phyloP scores from a whole-genome alignment of 345 rosid species.

The Eucalyptus polybractea region DNA sequence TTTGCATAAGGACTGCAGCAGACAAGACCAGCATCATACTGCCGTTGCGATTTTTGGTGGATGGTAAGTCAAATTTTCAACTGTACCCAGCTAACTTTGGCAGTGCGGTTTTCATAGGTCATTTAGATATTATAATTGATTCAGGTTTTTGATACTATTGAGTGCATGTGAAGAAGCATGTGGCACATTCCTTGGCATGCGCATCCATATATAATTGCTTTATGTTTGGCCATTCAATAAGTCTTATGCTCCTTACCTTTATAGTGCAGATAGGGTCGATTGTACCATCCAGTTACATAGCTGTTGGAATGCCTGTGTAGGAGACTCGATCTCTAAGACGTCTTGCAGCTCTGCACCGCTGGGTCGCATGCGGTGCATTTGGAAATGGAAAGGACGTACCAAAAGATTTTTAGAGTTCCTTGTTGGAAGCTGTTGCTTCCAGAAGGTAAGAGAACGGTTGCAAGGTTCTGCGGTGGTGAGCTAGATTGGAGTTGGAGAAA shows the following conservation, averaged over 20 bases:
- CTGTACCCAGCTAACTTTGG: background rate
- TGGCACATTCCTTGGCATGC: background rate
- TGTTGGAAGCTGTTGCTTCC: background rate
- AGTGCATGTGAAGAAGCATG: background rate
- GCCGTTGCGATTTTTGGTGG: background rate
- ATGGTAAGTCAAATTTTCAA: background rate
- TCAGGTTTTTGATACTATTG: background rate
- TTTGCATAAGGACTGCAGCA: background rate
- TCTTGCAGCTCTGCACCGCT: background rate
- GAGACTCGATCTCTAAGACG: background rate
- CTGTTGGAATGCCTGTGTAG: background rate
- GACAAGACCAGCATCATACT: background rate
- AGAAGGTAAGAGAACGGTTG: background rate
- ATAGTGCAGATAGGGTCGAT: background rate
- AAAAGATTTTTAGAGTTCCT: background rate
- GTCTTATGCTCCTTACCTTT: background rate
- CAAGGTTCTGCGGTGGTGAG: background rate
- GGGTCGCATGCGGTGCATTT: background rate
- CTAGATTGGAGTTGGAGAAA: background rate
- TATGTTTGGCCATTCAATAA: background rate
- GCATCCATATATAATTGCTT: background rate
- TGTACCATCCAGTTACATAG: background rate
- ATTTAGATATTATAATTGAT: background rate
- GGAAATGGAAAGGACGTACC: background rate
- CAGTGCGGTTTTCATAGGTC: background rate